A percentile compares a stretch with the other conserved stretches of the same genome.
These are phyloP conservation scores for Plectosphaerella plurivora DNA, from an alignment of 2,329 filamentous ascomycete genomes.

Conservation along the genomic window DNA sequence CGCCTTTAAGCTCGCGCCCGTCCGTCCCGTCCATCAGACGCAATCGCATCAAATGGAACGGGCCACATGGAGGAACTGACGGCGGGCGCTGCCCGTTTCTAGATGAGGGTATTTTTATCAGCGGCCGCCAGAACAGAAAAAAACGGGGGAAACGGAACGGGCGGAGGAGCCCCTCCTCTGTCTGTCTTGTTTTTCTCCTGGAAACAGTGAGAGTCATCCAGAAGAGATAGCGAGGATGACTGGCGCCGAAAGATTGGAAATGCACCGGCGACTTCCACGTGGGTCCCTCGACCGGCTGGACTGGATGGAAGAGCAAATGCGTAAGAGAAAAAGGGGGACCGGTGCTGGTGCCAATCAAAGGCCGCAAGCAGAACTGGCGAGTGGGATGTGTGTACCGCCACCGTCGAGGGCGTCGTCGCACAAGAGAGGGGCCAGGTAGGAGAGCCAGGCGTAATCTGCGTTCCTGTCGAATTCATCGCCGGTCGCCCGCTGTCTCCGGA, in stretches of 20 bases:
- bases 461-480: neutral
- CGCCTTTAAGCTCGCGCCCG: neutral
- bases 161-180: no score
- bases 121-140: no score
- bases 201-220: neutral
- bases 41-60: neutral
- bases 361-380: neutral
- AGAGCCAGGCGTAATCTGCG: no score
- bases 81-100: no score
- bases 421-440: neutral
- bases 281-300: neutral
- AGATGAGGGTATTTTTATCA: no score
- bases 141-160: no score
- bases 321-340: slow-evolving; percentile 2
- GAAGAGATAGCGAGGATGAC: neutral
- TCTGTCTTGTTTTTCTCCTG: no score
- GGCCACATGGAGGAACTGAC: neutral
- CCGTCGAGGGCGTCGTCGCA: neutral
- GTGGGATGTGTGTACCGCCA: neutral
- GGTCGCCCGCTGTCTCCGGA: neutral
- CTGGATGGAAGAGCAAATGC: neutral
- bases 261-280: slow-evolving; percentile 2
- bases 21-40: no score
- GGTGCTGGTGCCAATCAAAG: slow-evolving; percentile 1
- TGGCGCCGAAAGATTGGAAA: slow-evolving; percentile 5